Evolutionary conservation across 108 stramenopile species (phyloP), one percentile per base, ranked within the genome.

Genomic region (Pseudonitzschia multiseries): DNA sequence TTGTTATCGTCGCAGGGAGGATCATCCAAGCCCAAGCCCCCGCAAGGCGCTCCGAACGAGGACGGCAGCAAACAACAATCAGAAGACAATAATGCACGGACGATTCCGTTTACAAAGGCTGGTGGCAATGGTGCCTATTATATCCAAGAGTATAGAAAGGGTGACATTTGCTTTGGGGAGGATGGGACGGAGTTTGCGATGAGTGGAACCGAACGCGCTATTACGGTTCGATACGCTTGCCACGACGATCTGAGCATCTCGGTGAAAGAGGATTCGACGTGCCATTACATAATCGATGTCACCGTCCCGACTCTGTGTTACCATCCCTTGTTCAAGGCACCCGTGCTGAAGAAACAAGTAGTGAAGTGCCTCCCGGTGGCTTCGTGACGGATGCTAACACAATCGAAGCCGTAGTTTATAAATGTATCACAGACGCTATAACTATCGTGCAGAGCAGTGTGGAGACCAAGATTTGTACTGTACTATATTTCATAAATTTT

Each of bases 261-360:
- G 26, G 88, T 93, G 44, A 92, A 89, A 40, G 95, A 96, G 71
- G 95, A 96, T 75, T 74, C 72, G 36, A 94, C 95, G 4, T 96
- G 95, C 69, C 95, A 96, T 69, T 96, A 96, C 69, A 69, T 93
- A 56, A 73, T 91, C 53, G 79, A 86, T 63, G 84, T 96, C 21
- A 73, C 83, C 0, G 67, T 92, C 28, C 92, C 92, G 3, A 88
- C 81, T 26, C 79, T 96, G n/a, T 96, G 95, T 70, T 33, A 81
- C 17, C 91, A 96, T 70, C 85, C 85, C 15, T 59, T 94, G n/a
- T 94, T 94, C 73, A 81, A 82, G 57, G 82, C 87, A 14, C 87
- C 93, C 8, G 71, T 84, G 0, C 65, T 78, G 15, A 90, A 91
- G 60, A 87, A 79, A 27, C 86, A 89, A 69, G 88, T 94, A n/a